Base-by-base conservation (phyloP, 23 red algal genomes). In the Agarophyton chilense region DNA sequence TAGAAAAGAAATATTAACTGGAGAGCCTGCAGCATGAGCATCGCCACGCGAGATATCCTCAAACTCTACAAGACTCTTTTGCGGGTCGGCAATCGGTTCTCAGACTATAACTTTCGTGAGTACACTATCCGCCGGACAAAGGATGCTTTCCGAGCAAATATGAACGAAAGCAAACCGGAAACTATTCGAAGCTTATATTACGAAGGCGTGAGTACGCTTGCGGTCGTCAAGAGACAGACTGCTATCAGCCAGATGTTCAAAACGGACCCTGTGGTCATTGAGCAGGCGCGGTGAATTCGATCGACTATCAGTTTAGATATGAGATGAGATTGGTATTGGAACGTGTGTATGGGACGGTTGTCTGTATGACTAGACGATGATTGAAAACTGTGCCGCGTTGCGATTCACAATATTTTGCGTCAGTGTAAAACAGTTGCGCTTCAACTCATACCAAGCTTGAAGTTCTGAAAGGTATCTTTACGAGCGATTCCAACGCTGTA, bases 161-260 rank as follows among this genome's bases (percentile, higher is more conserved):
- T 47, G 47, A 61, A 36, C 7, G 81, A 85, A 68, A 93, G 68
- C 29, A 68, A 85, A 55, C 63, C 79, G 10, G 60, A 82, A 74
- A 62, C 33, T 10, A 79, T 93, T 66, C 58, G 65, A n/a, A 32
- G 28, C 13, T 32, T 64, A 22, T 86, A 85, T 18, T 84, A 84
- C n/a, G 66, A 78, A 24, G 90, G 79, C 25, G 57, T 85, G 9
- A 86, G 83, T 41, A 70, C 74, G 22, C 90, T 93, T 25, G 72
- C 79, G 2, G 62, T 93, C 17, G 42, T 93, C 79, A 82, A 79
- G 67, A 52, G 90, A 52, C 90, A 93, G 35, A 64, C 79, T 35
- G 81, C 90, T 14, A 84, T 93, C 10, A 93, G 90, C 51, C 90
- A 86, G 72, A 93, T 93, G 90, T 93, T 85, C 70, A 83, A 82